Evolutionary conservation across 495 filamentous ascomycete species (phyloP), one percentile per base, ranked within the genome.

Genomic region (Penicillium alfredii): DNA sequence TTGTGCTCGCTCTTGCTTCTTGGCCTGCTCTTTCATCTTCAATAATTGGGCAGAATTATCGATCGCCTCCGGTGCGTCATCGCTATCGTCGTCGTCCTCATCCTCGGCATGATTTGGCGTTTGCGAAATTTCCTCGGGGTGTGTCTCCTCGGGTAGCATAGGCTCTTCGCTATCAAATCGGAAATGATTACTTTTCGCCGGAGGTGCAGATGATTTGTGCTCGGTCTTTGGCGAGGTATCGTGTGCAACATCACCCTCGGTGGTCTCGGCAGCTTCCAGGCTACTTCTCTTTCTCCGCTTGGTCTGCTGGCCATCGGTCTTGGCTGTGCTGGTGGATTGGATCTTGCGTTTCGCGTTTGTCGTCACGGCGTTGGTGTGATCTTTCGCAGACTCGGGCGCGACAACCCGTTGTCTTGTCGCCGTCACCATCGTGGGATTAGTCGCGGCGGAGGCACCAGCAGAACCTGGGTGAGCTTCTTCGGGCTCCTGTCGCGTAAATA

Each of bases 31-130:
- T 38, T 59, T 68, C 7, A 68, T 58, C 35, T 57, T 61, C 23
- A 60, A 43, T 17, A 68, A 42, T 37, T 67, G 56, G 0, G 67
- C 55, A 18, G 67, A 65, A 39, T 71, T 71, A 15, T 66, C 53
- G 16, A 76, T 59, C 10, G 58, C 49, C 49, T 78, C 74, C 4
- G 73, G 73, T 11, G 72, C 74, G 30, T 71, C 66, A 42, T 47
- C 53, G 36, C 54, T 58, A 34, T 53, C 51, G 17, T 59, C 56
- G 8, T 68, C 61, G 5, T 56, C 53, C 4, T 58, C 42, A 0
- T 61, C 38, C 7, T 56, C n/a, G n/a, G n/a, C 56, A 31, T 59
- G 37, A 17, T 33, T 32, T 23, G 48, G 33, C 25, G 35, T 40
- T 32, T 53, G 40, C 24, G 47, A 31, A 8, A 40, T 51, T 14